Conservation (phyloP, 306 rosid genomes). For the Citrullus amarus region DNA sequence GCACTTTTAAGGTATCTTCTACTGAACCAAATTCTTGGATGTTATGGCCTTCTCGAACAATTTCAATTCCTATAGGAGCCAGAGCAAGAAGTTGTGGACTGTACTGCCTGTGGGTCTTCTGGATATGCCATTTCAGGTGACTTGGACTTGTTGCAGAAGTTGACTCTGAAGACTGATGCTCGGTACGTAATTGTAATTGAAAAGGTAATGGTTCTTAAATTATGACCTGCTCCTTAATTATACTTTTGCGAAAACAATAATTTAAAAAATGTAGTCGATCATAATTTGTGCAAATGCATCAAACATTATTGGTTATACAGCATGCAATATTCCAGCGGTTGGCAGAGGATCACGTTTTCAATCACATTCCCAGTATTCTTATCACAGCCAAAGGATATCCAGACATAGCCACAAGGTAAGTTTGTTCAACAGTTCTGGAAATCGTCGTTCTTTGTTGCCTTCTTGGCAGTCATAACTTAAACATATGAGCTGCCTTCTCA, state of each 20-base stretch:
- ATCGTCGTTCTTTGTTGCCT: neutral
- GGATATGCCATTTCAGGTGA: slow-evolving; percentile 73
- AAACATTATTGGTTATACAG: slow-evolving; percentile 17
- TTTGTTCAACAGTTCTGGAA: neutral
- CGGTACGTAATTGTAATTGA: slow-evolving; percentile 75
- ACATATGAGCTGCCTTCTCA: slow-evolving; percentile 15
- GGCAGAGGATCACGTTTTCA: slow-evolving; percentile 58
- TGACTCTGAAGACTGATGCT: slow-evolving; percentile 53
- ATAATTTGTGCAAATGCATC: neutral
- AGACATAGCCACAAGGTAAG: slow-evolving; percentile 78
- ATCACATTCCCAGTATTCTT: slow-evolving; percentile 82
- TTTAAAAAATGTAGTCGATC: neutral
- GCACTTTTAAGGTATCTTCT: neutral
- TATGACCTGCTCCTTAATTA: neutral
- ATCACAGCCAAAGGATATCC: slow-evolving; percentile 95
- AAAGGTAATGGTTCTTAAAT: slow-evolving; percentile 36
- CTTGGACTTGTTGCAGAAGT: slow-evolving; percentile 40
- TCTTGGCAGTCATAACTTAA: slow-evolving; percentile 4
- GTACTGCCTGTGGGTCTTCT: slow-evolving; percentile 66
- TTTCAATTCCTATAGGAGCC: slow-evolving; percentile 42
- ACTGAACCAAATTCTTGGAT: neutral
- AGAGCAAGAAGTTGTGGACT: slow-evolving; percentile 54
- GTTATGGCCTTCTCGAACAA: neutral
- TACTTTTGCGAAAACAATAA: neutral
- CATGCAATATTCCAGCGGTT: slow-evolving; percentile 82